phyloP scores from a whole-genome alignment of 495 filamentous ascomycete genomes.

The Lasiosphaeriaceae sp. region DNA sequence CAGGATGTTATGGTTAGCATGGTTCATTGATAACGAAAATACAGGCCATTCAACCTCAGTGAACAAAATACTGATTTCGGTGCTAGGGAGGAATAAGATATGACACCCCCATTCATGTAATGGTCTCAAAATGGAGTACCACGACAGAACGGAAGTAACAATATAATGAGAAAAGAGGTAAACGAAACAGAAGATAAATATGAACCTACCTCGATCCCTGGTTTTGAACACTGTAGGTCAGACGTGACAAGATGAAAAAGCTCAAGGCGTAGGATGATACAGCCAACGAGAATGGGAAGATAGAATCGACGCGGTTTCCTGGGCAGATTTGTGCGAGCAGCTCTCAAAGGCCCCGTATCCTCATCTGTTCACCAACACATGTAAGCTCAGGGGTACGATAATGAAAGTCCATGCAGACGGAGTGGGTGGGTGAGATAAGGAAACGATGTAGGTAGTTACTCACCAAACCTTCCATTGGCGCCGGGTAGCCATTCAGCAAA shows the following conservation, averaged over 20 bases:
- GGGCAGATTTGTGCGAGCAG: conserved; percentile 30
- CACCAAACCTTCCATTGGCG: conserved; percentile 42
- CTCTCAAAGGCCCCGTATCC: conserved; percentile 27
- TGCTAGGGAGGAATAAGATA: no score
- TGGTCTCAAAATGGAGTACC: no score
- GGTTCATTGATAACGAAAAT: no score
- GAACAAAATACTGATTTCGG: neutral
- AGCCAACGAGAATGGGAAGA: conserved; percentile 34
- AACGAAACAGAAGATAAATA: neutral
- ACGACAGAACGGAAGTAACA: no score
- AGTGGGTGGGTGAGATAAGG: no score
- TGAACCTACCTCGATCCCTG: conserved; percentile 38
- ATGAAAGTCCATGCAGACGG: no score
- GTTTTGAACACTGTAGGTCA: conserved; percentile 39
- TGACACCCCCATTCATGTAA: no score
- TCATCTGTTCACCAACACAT: conserved; percentile 26
- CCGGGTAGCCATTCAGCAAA: conserved; percentile 44
- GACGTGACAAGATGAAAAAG: conserved; percentile 32
- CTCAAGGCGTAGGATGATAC: conserved; percentile 41
- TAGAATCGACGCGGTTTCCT: conserved; percentile 41
- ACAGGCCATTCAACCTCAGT: conserved; percentile 1
- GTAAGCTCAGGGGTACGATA: no score
- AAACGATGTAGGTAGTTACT: no score
- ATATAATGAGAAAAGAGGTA: neutral
- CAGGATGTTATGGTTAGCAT: neutral